These are phyloP conservation scores for Silene uniflora DNA, from an alignment of 148 eudicot species.

Conservation along the genomic window DNA sequence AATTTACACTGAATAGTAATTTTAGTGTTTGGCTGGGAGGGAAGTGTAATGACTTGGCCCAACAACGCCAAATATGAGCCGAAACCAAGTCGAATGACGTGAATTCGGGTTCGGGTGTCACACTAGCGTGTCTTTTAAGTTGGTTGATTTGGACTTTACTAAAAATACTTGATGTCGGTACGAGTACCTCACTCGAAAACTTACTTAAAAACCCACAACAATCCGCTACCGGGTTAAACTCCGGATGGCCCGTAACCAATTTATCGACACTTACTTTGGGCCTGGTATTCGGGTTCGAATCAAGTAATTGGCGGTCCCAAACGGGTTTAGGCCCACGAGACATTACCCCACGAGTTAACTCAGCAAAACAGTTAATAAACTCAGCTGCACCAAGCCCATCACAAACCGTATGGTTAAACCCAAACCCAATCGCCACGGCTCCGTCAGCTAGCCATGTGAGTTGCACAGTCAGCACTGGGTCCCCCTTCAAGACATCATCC, in stretches of 20 bases:
- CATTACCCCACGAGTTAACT: slow-evolving; percentile 32
- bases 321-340: slow-evolving; percentile 33
- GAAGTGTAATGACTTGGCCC: slow-evolving; percentile 62
- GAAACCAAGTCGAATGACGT: slow-evolving; percentile 66
- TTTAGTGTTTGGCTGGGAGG: slow-evolving; percentile 49
- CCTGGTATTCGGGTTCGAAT: slow-evolving; percentile 2
- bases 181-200: slow-evolving; percentile 36
- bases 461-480: slow-evolving; percentile 60
- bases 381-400: slow-evolving; percentile 67
- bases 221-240: slow-evolving; percentile 53
- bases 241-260: slow-evolving; percentile 39
- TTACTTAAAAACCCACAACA: slow-evolving; percentile 38
- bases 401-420: slow-evolving; percentile 63
- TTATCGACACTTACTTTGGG: neutral
- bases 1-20: slow-evolving; percentile 53
- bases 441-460: slow-evolving; percentile 82
- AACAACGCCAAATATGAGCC: slow-evolving; percentile 71
- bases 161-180: slow-evolving; percentile 56
- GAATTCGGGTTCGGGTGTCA: slow-evolving; percentile 5
- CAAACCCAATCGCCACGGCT: slow-evolving; percentile 44
- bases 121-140: slow-evolving; percentile 38
- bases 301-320: slow-evolving; percentile 57
- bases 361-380: slow-evolving; percentile 56
- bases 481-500: slow-evolving; percentile 50
- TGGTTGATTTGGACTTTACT: slow-evolving; percentile 26